Percentiles rank a stretch among this genome's conserved stretches.
Evolutionary conservation across 2,329 filamentous ascomycete species (phyloP).

Genomic region (Alternaria burnsii): DNA sequence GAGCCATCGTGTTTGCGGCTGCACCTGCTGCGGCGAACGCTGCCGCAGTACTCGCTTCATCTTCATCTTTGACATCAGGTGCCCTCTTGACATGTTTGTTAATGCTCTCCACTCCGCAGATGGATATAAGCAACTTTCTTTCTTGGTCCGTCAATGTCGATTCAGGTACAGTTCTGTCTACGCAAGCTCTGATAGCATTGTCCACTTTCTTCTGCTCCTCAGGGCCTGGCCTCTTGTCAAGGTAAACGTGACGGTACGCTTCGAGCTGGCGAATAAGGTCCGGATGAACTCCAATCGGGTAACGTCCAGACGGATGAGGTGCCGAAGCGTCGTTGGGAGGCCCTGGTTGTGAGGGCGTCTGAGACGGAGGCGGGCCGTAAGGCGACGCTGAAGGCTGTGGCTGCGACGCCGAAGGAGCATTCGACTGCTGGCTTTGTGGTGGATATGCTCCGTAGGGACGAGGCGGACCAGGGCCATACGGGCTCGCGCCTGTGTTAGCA

Average conservation of each 20-base stretch:
- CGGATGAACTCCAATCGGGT: constrained; percentile 38
- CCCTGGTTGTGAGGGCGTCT: constrained; percentile 14
- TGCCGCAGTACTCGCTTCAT: constrained; percentile 40
- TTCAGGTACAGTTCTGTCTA: constrained; percentile 36
- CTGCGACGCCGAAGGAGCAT: constrained; percentile 21
- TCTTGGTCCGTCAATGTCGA: constrained; percentile 37
- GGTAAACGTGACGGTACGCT: constrained; percentile 44
- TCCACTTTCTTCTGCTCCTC: constrained; percentile 43
- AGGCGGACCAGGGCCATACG: constrained; percentile 36
- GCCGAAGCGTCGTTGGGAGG: constrained; percentile 14
- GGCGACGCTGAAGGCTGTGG: constrained; percentile 19
- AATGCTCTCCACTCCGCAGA: constrained; percentile 34
- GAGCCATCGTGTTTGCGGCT: constrained; percentile 31
- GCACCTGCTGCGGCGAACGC: constrained; percentile 47
- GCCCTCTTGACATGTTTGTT: constrained; percentile 25
- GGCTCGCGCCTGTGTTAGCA: constrained; percentile 38
- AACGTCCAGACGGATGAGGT: constrained; percentile 40
- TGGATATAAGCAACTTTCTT: constrained; percentile 32
- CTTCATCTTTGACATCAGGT: constrained; percentile 21
- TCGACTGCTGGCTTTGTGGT: constrained; percentile 29
- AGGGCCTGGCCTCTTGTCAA: constrained; percentile 32
- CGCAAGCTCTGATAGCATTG: constrained; percentile 45
- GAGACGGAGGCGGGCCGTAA: constrained; percentile 20
- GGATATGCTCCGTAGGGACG: constrained; percentile 43
- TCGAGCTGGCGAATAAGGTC: constrained; percentile 46